phyloP scores from a whole-genome alignment of 2,329 filamentous ascomycete species.

The Coniosporium tulheliwenetii region DNA sequence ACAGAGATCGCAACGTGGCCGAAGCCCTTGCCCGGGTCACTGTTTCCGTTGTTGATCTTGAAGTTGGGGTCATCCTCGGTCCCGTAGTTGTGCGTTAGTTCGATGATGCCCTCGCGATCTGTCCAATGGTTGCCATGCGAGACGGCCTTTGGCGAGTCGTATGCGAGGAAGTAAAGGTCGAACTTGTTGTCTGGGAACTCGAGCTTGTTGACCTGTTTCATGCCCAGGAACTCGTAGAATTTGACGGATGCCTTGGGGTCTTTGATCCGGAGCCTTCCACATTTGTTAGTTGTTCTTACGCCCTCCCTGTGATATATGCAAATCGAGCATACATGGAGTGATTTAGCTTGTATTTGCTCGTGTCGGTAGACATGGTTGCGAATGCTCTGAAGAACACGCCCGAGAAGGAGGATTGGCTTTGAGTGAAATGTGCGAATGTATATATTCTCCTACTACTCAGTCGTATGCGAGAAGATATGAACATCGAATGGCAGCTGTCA shows the following conservation, averaged over 20 bases:
- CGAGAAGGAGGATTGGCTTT: background rate
- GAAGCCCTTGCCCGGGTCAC: constrained; percentile 68
- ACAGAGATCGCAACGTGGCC: constrained; percentile 68
- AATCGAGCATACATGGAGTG: constrained; percentile 32
- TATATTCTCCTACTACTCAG: background rate
- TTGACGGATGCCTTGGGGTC: constrained; percentile 73
- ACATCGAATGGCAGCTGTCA: too few relatives aligned
- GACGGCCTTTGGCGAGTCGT: constrained; percentile 60
- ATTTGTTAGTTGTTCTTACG: constrained; percentile 12
- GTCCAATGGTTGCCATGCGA: constrained; percentile 60
- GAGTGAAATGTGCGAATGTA: background rate
- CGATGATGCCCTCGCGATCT: constrained; percentile 78
- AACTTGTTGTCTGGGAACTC: constrained; percentile 80
- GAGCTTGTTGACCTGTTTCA: constrained; percentile 69
- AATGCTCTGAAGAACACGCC: constrained; percentile 6
- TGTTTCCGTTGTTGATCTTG: constrained; percentile 75
- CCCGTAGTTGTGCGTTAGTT: constrained; percentile 74
- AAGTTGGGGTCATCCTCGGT: constrained; percentile 74
- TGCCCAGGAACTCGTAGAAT: constrained; percentile 86
- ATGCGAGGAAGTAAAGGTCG: constrained; percentile 88
- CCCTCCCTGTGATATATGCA: constrained; percentile 2
- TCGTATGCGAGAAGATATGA: background rate
- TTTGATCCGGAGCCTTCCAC: constrained; percentile 74
- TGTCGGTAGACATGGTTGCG: constrained; percentile 40
- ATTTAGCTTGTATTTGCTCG: constrained; percentile 49